These are phyloP conservation scores for Neofusicoccum sp. DNA, from an alignment of 2,329 filamentous ascomycete species.

Conservation along the genomic window DNA sequence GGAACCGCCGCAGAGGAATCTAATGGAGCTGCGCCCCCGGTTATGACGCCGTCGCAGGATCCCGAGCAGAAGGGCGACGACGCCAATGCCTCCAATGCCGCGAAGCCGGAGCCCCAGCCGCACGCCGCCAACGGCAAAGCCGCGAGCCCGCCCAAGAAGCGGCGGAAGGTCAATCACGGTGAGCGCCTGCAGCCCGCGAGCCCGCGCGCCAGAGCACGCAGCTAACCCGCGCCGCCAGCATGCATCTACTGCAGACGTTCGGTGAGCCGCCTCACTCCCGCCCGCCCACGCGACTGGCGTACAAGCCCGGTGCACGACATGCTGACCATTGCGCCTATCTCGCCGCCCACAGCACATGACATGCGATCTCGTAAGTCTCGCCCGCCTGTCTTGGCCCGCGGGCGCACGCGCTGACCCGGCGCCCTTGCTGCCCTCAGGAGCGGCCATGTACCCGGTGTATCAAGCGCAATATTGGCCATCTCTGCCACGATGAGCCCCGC, in stretches of 20 bases:
- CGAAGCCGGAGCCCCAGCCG: slow-evolving; percentile 25
- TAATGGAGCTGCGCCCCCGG: slow-evolving; percentile 40
- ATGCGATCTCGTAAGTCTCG: slow-evolving; percentile 51
- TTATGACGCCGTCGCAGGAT: slow-evolving; percentile 37
- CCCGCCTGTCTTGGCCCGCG: slow-evolving; percentile 17
- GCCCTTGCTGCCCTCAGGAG: slow-evolving; percentile 61
- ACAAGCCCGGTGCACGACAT: slow-evolving; percentile 25
- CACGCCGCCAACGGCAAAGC: neutral
- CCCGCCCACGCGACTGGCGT: slow-evolving; percentile 15
- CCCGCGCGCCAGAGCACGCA: neutral
- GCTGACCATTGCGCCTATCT: slow-evolving; percentile 35
- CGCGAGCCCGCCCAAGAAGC: slow-evolving; percentile 47
- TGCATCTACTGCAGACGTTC: slow-evolving; percentile 58
- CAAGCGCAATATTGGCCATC: slow-evolving; percentile 96
- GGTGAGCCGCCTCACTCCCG: slow-evolving; percentile 40
- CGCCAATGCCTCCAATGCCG: slow-evolving; percentile 29
- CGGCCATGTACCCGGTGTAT: slow-evolving; percentile 96
- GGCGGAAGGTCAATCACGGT: slow-evolving; percentile 59
- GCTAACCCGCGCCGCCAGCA: slow-evolving; percentile 33
- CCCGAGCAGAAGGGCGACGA: slow-evolving; percentile 33
- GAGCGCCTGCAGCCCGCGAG: slow-evolving; percentile 22
- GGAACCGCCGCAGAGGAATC: slow-evolving; percentile 28
- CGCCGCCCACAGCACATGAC: slow-evolving; percentile 52
- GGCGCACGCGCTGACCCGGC: slow-evolving; percentile 37
- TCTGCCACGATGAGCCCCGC: slow-evolving; percentile 96